Base-by-base conservation (phyloP, 148 eudicot genomes). In the Camellia lanceoleosa region DNA sequence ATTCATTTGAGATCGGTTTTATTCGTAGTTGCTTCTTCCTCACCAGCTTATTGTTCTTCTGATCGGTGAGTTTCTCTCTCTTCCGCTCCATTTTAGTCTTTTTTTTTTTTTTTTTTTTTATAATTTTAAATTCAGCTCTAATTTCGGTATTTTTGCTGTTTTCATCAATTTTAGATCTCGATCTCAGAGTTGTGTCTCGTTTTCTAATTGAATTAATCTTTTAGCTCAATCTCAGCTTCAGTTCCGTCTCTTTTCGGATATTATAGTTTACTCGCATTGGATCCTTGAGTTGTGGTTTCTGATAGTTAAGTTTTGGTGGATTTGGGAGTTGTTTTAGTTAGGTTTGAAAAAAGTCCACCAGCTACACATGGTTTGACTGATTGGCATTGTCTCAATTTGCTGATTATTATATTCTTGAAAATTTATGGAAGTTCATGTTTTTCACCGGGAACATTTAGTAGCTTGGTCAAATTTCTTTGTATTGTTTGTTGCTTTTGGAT, bases 1-100 rank as follows among this genome's bases (percentile, higher is more conserved):
- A 85, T 91, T 83, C 95, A 93, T 64, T 89, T 95, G 92, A 88
- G 98, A 87, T 93, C 98, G 85, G 93, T 92, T 65, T 83, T 95
- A 20, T 88, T 91, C 80, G 86, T 95, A 12, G 97, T 92, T 64
- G 91, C 91, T 65, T 86, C 95, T 63, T 89, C 97, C 80, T 90
- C 97, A 76, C 86, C 93, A 46, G 87, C 97, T 18, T 87, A 84
- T 18, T 78, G 88, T 62, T 82, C 93, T 68, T 88, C 92, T 61
- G 90, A 93, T 91, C 93, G 97, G 98, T 94, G 83, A 87, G 95
- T 91, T 55, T 77, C 79, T 79, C 69, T 73, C 54, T 64, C 23
- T 74, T 54, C 7, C 51, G 5, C 51, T 47, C 51, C 73, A 15
- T 80, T 77, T 44, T 43, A 20, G 10, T 5, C 5, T n/a, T n/a